Percentiles rank a stretch among this genome's conserved stretches.
phyloP scores from a whole-genome alignment of 148 eudicot species.

The Silene latifolia region DNA sequence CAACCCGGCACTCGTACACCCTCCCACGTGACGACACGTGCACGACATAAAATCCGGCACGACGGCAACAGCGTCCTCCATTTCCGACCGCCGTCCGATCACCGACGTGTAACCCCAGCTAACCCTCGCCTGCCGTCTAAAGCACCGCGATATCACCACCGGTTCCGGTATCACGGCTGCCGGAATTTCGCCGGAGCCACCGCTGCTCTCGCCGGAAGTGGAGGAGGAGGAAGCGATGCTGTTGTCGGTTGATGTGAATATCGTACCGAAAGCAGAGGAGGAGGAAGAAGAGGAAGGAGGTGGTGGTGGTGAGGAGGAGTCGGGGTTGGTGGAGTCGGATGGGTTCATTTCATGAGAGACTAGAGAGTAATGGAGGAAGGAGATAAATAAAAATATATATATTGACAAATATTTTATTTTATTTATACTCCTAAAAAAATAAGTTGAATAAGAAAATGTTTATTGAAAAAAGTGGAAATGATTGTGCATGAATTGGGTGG shows the following conservation, averaged over 20 bases:
- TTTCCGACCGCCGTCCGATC: slow-evolving; percentile 68
- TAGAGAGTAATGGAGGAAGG: background rate
- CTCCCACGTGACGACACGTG: slow-evolving; percentile 52
- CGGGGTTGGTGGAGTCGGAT: background rate
- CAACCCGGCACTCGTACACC: slow-evolving; percentile 43
- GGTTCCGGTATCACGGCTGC: slow-evolving; percentile 6
- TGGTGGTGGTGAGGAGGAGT: background rate
- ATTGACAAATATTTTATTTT: no score
- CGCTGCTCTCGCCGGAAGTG: slow-evolving; percentile 21
- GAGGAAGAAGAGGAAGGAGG: background rate
- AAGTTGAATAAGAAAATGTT: no score
- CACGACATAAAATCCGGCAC: slow-evolving; percentile 45
- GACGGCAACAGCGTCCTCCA: slow-evolving; percentile 74
- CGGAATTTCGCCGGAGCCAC: slow-evolving; percentile 17
- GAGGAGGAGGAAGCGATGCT: background rate
- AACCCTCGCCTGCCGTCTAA: slow-evolving; percentile 39
- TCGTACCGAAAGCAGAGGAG: background rate
- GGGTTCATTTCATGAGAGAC: background rate
- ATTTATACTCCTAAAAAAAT: no score
- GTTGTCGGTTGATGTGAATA: slow-evolving; percentile 2
- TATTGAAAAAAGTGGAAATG: no score
- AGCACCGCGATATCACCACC: slow-evolving; percentile 35
- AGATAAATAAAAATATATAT: background rate
- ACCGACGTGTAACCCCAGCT: slow-evolving; percentile 57
- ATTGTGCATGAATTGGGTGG: no score